Percentiles rank a stretch among this genome's conserved stretches.
Conservation (phyloP, 805 yeast species). For the Tetrapisispora taiwanensis region DNA sequence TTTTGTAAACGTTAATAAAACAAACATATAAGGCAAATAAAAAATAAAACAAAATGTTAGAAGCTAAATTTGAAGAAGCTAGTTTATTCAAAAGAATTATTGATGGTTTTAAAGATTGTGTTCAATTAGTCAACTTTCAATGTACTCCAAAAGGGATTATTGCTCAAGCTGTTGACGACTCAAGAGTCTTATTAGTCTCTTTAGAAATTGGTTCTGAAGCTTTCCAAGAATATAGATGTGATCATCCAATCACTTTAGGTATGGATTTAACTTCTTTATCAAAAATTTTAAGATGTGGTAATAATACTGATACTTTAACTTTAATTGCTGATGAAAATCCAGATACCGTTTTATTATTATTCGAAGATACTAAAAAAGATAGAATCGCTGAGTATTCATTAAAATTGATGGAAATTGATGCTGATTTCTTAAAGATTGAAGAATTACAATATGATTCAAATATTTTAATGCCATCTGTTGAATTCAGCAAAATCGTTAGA, state of each 20-base stretch:
- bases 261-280: conserved; percentile 79
- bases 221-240: conserved; percentile 89
- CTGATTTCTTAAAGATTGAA: conserved; percentile 86
- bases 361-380: conserved; percentile 86
- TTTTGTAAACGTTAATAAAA: too few relatives aligned
- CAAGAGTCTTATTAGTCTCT: conserved; percentile 87
- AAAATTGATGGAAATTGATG: conserved; percentile 92
- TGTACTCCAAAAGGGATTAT: conserved; percentile 92
- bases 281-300: conserved; percentile 85
- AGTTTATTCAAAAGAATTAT: conserved; percentile 82
- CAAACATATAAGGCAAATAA: too few relatives aligned
- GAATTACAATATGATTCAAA: conserved; percentile 86
- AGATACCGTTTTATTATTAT: conserved; percentile 66
- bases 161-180: conserved; percentile 95
- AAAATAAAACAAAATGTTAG: conserved; percentile 56
- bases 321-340: conserved; percentile 84
- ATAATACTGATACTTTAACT: conserved; percentile 78
- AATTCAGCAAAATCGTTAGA: conserved; percentile 80
- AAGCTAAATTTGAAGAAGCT: conserved; percentile 93
- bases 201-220: conserved; percentile 80
- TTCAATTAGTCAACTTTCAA: conserved; percentile 90
- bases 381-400: conserved; percentile 85
- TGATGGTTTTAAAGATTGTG: conserved; percentile 91
- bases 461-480: conserved; percentile 77
- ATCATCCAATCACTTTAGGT: conserved; percentile 84